A percentile compares a stretch with the other conserved stretches of the same genome.
Evolutionary conservation across 2,329 filamentous ascomycete genomes (phyloP).

Genomic region (Trichophyton mentagrophytes): DNA sequence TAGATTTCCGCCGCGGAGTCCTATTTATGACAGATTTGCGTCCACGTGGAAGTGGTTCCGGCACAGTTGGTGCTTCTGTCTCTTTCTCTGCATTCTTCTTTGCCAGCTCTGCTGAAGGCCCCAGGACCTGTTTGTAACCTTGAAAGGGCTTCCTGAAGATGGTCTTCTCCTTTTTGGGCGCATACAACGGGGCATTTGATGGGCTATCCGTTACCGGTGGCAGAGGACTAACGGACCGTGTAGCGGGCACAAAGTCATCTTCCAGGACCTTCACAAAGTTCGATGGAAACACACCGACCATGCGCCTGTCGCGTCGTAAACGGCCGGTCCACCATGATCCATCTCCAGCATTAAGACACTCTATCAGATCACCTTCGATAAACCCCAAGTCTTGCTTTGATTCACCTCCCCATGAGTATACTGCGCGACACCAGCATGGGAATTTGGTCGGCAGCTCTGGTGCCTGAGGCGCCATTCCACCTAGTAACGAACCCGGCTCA

Average conservation of each 20-base stretch:
- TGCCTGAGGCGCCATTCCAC: constrained; percentile 34
- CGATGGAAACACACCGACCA: constrained; percentile 86
- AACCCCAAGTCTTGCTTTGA: constrained; percentile 92
- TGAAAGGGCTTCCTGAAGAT: constrained; percentile 52
- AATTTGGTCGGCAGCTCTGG: constrained; percentile 59
- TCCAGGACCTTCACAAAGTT: constrained; percentile 92
- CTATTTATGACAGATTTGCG: background rate
- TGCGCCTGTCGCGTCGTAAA: constrained; percentile 74
- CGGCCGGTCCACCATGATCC: constrained; percentile 98
- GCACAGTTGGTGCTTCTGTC: background rate
- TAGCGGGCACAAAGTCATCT: constrained; percentile 64
- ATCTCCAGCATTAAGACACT: constrained; percentile 94
- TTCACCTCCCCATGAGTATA: constrained; percentile 93
- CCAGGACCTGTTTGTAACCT: constrained; percentile 42
- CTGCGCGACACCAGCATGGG: constrained; percentile 80
- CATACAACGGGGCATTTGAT: constrained; percentile 33
- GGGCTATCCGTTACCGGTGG: constrained; percentile 23
- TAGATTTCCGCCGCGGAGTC: constrained; percentile 1
- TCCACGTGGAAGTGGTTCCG: background rate
- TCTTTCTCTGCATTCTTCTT: constrained; percentile 23
- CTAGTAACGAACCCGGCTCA: background rate
- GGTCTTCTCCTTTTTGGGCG: constrained; percentile 47
- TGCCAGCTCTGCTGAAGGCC: constrained; percentile 26
- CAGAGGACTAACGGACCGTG: constrained; percentile 40
- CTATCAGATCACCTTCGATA: constrained; percentile 93